A percentile compares a stretch with the other conserved stretches of the same genome.
Conservation (phyloP, 2,329 filamentous ascomycete species). For the Penicillium sp. region DNA sequence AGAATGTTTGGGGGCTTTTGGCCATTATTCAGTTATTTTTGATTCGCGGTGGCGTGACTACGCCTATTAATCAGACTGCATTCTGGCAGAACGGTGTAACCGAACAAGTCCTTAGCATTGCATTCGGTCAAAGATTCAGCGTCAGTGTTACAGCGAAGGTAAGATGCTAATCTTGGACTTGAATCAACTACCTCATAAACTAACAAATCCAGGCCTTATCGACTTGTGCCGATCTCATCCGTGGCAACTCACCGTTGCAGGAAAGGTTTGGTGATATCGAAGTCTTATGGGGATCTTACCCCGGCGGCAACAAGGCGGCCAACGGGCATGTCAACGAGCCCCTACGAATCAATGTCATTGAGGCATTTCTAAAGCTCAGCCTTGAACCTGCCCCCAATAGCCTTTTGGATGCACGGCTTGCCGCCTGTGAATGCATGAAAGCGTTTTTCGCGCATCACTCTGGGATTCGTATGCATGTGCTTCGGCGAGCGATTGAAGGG, state of each 20-base stretch:
- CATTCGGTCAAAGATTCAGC: constrained; percentile 70
- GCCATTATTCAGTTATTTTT: constrained; percentile 85
- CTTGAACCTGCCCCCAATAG: constrained; percentile 64
- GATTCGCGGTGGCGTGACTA: constrained; percentile 72
- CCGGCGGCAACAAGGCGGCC: constrained; percentile 19
- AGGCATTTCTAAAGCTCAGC: constrained; percentile 80
- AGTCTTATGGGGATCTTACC: constrained; percentile 51
- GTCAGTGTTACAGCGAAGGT: constrained; percentile 79
- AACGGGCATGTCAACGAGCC: constrained; percentile 50
- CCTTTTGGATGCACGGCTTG: constrained; percentile 74
- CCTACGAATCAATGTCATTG: constrained; percentile 78
- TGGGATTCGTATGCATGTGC: constrained; percentile 78
- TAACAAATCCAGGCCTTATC: constrained; percentile 61
- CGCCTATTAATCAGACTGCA: constrained; percentile 74
- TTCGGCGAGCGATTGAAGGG: constrained; percentile 83
- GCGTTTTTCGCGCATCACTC: constrained; percentile 83
- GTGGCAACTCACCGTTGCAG: constrained; percentile 73
- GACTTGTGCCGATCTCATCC: constrained; percentile 84
- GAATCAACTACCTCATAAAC: neutral
- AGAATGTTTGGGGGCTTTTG: constrained; percentile 86
- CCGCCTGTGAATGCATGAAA: constrained; percentile 85
- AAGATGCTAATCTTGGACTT: constrained; percentile 22
- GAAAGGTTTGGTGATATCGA: constrained; percentile 85
- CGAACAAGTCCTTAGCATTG: constrained; percentile 73
- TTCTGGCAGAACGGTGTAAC: constrained; percentile 82